phyloP scores from a whole-genome alignment of 2,329 filamentous ascomycete species.

The Sporothrix sp. region DNA sequence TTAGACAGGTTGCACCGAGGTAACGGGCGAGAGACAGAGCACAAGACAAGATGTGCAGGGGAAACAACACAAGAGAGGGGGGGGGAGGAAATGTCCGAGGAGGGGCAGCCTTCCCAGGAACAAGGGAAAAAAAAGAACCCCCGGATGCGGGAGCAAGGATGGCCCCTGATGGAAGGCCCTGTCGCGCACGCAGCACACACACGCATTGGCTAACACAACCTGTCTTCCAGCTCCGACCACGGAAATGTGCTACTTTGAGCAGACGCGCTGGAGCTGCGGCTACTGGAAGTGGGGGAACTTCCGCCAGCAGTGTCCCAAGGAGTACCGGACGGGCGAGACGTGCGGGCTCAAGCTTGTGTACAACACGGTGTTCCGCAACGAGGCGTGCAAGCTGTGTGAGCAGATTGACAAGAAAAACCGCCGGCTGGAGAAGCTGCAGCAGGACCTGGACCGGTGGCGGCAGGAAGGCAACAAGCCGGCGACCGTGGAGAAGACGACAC shows the following conservation, averaged over 20 bases:
- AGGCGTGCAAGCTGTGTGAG: conserved; percentile 75
- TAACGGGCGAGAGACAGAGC: neutral
- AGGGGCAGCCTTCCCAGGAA: too few species aligned
- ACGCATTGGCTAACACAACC: neutral
- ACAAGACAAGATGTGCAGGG: neutral
- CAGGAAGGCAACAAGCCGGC: conserved; percentile 63
- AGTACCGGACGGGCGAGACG: conserved; percentile 92
- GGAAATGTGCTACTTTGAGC: conserved; percentile 87
- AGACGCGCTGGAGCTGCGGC: conserved; percentile 73
- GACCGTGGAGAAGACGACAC: conserved; percentile 60
- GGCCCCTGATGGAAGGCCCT: neutral
- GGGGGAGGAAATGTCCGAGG: neutral
- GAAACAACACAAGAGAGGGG: neutral
- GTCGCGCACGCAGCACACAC: neutral
- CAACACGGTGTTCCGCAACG: conserved; percentile 52
- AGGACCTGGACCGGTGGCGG: conserved; percentile 68
- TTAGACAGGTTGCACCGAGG: neutral
- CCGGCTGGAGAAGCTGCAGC: conserved; percentile 61
- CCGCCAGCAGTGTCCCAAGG: conserved; percentile 83
- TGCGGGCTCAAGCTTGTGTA: conserved; percentile 89
- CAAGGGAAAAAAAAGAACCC: neutral
- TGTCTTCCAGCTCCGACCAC: neutral
- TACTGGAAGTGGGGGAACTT: conserved; percentile 96
- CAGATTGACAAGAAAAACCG: conserved; percentile 80
- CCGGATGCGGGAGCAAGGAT: conserved; percentile 4